Evolutionary conservation across 441 rosid species (phyloP).

Genomic region (Sinapis alba): DNA sequence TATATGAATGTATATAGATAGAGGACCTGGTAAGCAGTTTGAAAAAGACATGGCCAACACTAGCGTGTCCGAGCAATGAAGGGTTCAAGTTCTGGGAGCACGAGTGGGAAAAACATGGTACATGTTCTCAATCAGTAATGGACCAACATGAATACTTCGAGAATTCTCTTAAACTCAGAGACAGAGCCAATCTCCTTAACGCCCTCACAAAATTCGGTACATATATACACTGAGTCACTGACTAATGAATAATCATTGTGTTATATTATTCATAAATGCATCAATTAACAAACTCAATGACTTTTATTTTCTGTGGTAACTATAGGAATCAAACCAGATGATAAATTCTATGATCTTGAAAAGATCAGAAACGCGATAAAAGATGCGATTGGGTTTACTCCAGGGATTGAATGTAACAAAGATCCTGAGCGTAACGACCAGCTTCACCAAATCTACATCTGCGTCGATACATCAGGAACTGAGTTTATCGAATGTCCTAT

Average conservation of each 20-base stretch:
- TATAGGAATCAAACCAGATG: slow-evolving; percentile 48
- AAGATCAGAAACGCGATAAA: slow-evolving; percentile 37
- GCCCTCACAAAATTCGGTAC: slow-evolving; percentile 49
- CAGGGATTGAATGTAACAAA: slow-evolving; percentile 64
- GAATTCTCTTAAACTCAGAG: slow-evolving; percentile 54
- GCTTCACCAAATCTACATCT: slow-evolving; percentile 63
- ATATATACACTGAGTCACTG: neutral
- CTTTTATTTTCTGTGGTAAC: neutral
- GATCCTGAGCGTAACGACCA: slow-evolving; percentile 57
- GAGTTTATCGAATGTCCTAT: slow-evolving; percentile 55
- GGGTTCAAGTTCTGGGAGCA: slow-evolving; percentile 79
- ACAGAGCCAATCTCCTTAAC: slow-evolving; percentile 58
- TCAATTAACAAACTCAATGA: neutral
- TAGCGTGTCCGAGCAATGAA: slow-evolving; percentile 74
- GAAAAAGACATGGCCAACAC: slow-evolving; percentile 68
- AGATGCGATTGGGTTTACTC: slow-evolving; percentile 49
- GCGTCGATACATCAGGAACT: slow-evolving; percentile 61
- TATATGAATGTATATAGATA: slow-evolving; percentile 44
- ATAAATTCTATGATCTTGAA: slow-evolving; percentile 36
- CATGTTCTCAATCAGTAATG: slow-evolving; percentile 73
- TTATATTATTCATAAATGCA: neutral
- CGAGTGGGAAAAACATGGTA: slow-evolving; percentile 86
- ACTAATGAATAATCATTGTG: neutral
- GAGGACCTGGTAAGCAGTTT: slow-evolving; percentile 49
- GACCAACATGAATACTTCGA: slow-evolving; percentile 74